Conservation (phyloP, 139 green algal genomes). For the Tetraselmis striata region DNA sequence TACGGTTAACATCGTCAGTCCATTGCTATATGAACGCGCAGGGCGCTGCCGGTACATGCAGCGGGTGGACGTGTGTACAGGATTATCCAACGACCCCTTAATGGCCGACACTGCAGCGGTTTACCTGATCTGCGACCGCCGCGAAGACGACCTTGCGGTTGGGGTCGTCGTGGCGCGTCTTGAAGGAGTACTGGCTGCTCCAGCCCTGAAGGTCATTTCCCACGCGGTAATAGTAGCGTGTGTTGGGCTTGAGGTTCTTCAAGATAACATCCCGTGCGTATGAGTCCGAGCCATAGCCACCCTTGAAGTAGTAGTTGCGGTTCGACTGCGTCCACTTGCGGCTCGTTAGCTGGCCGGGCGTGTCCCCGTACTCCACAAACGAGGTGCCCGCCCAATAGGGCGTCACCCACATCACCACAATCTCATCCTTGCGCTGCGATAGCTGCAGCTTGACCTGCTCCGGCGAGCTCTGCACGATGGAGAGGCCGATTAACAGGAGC, state of each 20-base stretch:
- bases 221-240: background rate
- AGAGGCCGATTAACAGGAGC: too few relatives aligned
- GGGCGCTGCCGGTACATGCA: too few relatives aligned
- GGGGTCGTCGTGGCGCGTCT: background rate
- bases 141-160: background rate
- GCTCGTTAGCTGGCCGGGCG: background rate
- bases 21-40: too few relatives aligned
- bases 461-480: background rate
- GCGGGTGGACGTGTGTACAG: too few relatives aligned
- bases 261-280: background rate
- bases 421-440: background rate
- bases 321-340: background rate
- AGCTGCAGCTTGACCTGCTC: background rate
- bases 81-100: too few relatives aligned
- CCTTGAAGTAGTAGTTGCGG: background rate
- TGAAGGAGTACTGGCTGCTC: background rate
- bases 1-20: too few relatives aligned
- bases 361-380: background rate
- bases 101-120: too few relatives aligned
- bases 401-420: background rate
- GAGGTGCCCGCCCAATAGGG: background rate
- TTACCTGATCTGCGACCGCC: background rate
- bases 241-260: background rate
- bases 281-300: background rate
- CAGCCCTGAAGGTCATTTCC: background rate